A percentile compares a stretch with the other conserved stretches of the same genome.
Evolutionary conservation across 2,329 filamentous ascomycete genomes (phyloP).

Genomic region (Sporothrix brasiliensis): DNA sequence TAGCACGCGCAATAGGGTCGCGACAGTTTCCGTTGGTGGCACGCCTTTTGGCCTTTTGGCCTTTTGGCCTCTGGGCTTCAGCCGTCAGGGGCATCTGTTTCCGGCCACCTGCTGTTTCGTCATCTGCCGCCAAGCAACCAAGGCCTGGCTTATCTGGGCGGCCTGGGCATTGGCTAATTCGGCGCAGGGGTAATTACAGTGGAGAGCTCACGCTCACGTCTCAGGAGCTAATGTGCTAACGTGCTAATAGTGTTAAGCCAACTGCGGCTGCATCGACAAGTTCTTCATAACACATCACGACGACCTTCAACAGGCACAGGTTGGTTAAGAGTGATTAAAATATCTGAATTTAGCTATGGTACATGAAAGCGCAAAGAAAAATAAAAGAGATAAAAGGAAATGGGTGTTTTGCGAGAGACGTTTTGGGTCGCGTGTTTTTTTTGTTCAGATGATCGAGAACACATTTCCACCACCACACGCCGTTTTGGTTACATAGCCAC

Average conservation of each 20-base stretch:
- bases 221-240: not conserved
- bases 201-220: not conserved
- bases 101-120: conserved; percentile 27
- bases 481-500: conserved; percentile 18
- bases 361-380: conserved; percentile 27
- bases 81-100: conserved; percentile 7
- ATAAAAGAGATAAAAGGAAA: conserved; percentile 7
- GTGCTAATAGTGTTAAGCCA: not conserved
- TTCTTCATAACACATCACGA: too few relatives aligned
- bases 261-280: conserved; percentile 1
- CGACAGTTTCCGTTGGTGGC: conserved; percentile 1
- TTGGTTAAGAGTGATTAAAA: conserved; percentile 18
- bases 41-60: not conserved
- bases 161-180: conserved; percentile 6
- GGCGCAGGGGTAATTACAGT: conserved; percentile 14
- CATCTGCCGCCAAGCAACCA: conserved; percentile 15
- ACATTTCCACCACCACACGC: conserved; percentile 27
- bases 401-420: not conserved
- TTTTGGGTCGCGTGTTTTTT: conserved; percentile 14
- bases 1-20: conserved; percentile 10
- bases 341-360: conserved; percentile 33
- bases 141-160: not conserved
- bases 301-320: too few relatives aligned
- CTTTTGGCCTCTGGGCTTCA: too few relatives aligned
- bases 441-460: conserved; percentile 8